Evolutionary conservation across 2,329 filamentous ascomycete species (phyloP), one percentile per base, ranked within the genome.

Genomic region (Claviceps purpurea): DNA sequence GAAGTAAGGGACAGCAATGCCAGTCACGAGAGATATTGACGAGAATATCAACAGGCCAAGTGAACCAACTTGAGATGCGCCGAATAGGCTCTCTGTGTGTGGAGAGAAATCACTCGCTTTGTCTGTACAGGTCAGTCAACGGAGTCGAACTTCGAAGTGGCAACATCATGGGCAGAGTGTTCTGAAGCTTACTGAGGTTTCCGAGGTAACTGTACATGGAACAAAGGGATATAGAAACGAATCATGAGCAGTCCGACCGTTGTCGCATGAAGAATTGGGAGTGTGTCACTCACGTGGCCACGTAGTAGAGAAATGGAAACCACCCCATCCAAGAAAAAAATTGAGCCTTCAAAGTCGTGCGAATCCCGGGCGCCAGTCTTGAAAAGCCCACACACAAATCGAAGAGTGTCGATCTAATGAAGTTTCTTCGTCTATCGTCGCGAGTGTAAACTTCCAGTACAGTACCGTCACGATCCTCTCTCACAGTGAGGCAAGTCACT

Each of bases 241-340:
- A 10, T 10, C 8, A 10, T 30, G 26, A 30, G 26, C 26, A 30
- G 26, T 30, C 26, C 8, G 26, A 30, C n/a, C 40, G n/a, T 41
- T 18, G 6, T 41, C 40, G 7, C 18, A 2, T 10, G n/a, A 41
- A 41, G 40, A 41, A 18, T 41, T 14, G 6, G 8, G 22, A 41
- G n/a, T 10, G 18, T 18, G 7, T 45, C 5, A 49, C 47, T 20
- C 24, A 49, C 47, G 39, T 38, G 5, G 47, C 22, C 18, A 49
- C 38, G 16, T 49, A 49, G 47, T 49, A 49, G 16, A 49, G 37
- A 14, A 49, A 49, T 41, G 47, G 47, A 49, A 49, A 49, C 47
- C 47, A 49, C 4, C 47, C 47, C 20, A 49, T 49, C 34, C 34
- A 49, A 16, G 47, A 49, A 22, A 49, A 49, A 20, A 49, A 49